Conservation (phyloP, 345 rosid genomes). For the Eucalyptus marginata region DNA sequence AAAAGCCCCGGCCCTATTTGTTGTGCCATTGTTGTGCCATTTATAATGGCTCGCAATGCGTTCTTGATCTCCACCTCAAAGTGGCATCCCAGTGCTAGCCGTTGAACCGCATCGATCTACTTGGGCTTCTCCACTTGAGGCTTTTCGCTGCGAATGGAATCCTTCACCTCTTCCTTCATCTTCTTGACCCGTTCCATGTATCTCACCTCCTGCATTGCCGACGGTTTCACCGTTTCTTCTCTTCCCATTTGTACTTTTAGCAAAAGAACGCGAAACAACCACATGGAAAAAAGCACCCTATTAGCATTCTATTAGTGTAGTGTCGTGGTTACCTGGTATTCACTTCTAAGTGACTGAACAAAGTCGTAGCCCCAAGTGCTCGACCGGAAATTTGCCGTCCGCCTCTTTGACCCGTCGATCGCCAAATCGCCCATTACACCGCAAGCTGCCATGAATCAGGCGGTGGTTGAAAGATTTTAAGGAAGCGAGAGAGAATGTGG, state of each 20-base stretch:
- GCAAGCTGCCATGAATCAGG: neutral
- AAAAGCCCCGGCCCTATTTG: neutral
- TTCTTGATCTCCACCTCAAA: constrained; percentile 3
- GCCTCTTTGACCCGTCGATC: neutral
- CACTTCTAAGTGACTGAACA: neutral
- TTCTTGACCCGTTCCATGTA: neutral
- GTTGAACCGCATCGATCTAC: neutral
- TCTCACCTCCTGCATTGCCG: neutral
- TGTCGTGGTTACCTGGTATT: neutral
- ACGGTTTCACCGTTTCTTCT: neutral
- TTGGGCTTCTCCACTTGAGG: neutral
- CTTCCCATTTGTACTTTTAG: neutral
- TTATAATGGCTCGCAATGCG: neutral
- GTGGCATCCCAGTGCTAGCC: constrained; percentile 3
- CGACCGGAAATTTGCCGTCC: neutral
- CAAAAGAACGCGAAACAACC: neutral
- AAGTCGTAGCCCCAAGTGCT: neutral
- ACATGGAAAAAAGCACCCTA: neutral
- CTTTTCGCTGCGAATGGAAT: neutral
- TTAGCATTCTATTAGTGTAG: neutral
- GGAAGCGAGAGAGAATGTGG: neutral
- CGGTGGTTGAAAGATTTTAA: neutral
- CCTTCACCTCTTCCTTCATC: neutral
- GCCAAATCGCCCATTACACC: neutral
- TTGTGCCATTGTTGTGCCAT: neutral